These are phyloP conservation scores for Peronospora belbahrii DNA, from an alignment of 352 stramenopile species.

Conservation along the genomic window DNA sequence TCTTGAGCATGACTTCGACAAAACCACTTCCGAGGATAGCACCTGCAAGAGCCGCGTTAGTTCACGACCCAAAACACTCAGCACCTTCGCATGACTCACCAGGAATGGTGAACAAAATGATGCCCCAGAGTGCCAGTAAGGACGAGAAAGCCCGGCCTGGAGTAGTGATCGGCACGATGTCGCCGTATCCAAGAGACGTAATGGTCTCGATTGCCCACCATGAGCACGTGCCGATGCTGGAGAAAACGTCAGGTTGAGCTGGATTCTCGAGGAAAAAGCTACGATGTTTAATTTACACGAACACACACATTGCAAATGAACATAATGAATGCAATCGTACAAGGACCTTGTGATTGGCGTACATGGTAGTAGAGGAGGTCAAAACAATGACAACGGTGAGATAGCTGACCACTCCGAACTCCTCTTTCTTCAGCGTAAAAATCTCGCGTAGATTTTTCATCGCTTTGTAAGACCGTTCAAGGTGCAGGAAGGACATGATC, in stretches of 20 bases:
- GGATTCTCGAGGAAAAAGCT: slow-evolving; percentile 79
- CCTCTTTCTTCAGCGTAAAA: slow-evolving; percentile 63
- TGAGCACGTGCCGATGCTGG: slow-evolving; percentile 61
- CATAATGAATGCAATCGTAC: background rate
- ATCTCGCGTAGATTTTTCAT: slow-evolving; percentile 74
- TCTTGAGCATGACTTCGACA: slow-evolving; percentile 81
- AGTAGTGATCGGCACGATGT: slow-evolving; percentile 74
- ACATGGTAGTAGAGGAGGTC: slow-evolving; percentile 80
- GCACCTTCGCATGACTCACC: slow-evolving; percentile 14
- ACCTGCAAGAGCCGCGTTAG: slow-evolving; percentile 28
- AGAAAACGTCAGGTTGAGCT: slow-evolving; percentile 67
- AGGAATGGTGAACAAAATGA: slow-evolving; percentile 81
- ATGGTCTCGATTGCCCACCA: slow-evolving; percentile 83
- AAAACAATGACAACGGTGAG: slow-evolving; percentile 73
- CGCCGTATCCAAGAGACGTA: slow-evolving; percentile 79
- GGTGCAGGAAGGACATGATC: slow-evolving; percentile 73
- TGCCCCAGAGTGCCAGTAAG: slow-evolving; percentile 74
- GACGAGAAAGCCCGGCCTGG: slow-evolving; percentile 63
- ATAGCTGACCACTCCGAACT: slow-evolving; percentile 75
- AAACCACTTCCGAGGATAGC: slow-evolving; percentile 76
- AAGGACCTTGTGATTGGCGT: slow-evolving; percentile 4
- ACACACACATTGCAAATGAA: background rate
- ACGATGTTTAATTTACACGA: background rate
- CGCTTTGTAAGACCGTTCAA: slow-evolving; percentile 72
- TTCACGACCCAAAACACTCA: background rate